Percentiles rank a stretch among this genome's conserved stretches.
These are phyloP conservation scores for Scenedesmus sp. DNA, from an alignment of 163 green algal genomes.

Conservation along the genomic window DNA sequence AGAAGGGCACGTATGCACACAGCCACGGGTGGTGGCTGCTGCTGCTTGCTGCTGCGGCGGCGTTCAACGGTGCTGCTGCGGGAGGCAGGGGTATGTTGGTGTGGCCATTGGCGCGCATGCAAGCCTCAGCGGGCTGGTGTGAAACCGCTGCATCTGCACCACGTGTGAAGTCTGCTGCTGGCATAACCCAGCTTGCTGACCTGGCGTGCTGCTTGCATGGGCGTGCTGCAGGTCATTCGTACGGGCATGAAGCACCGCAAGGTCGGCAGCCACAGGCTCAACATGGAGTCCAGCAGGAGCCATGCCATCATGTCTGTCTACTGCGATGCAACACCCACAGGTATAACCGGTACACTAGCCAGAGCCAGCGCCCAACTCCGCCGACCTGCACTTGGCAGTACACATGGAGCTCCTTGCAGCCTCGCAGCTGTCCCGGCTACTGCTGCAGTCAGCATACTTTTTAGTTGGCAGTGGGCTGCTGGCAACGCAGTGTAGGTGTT, in stretches of 20 bases:
- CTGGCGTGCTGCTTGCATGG: background rate
- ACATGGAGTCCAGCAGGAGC: slow-evolving; percentile 85
- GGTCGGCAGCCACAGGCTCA: slow-evolving; percentile 89
- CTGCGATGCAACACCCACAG: slow-evolving; percentile 64
- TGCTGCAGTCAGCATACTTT: no score
- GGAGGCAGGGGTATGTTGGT: slow-evolving; percentile 15
- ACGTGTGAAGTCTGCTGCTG: background rate
- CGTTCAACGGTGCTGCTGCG: background rate
- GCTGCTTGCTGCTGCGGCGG: background rate
- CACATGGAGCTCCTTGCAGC: no score
- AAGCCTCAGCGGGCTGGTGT: background rate
- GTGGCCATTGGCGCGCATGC: background rate
- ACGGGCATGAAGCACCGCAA: slow-evolving; percentile 79
- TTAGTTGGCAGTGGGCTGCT: no score
- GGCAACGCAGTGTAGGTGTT: no score
- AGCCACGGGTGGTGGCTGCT: background rate
- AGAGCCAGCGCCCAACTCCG: background rate
- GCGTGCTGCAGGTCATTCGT: slow-evolving; percentile 73
- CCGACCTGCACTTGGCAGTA: background rate
- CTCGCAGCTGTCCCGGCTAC: no score
- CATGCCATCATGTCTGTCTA: slow-evolving; percentile 89
- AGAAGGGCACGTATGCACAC: background rate
- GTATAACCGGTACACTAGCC: background rate
- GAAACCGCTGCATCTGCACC: background rate
- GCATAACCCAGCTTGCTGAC: background rate